These are phyloP conservation scores for Trematosphaeria pertusa DNA, from an alignment of 2,329 filamentous ascomycete genomes.

Conservation along the genomic window DNA sequence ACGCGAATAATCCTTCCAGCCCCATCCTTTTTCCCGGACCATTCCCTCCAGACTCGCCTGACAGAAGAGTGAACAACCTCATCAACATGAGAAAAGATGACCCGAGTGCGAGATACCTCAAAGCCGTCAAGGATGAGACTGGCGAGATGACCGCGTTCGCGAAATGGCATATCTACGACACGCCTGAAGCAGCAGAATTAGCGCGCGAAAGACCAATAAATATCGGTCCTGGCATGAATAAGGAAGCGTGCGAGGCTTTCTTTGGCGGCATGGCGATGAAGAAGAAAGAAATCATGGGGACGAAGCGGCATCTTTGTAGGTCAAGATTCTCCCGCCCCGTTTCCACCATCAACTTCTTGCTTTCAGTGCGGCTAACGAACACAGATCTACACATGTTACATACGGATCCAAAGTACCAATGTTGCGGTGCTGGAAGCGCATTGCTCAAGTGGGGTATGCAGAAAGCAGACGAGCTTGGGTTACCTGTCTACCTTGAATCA, in stretches of 20 bases:
- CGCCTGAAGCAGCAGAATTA: conserved; percentile 16
- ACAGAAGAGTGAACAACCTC: conserved; percentile 14
- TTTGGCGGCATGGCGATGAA: conserved; percentile 24
- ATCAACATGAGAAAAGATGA: conserved; percentile 20
- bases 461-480: conserved; percentile 31
- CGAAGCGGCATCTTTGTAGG: conserved; percentile 35
- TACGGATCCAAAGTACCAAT: conserved; percentile 33
- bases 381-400: conserved; percentile 38
- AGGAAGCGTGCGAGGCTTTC: conserved; percentile 32
- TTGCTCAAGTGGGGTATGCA: conserved; percentile 30
- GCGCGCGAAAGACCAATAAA: conserved; percentile 17
- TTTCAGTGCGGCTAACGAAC: background rate
- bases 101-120: conserved; percentile 20
- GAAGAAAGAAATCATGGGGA: conserved; percentile 30
- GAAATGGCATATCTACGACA: conserved; percentile 39
- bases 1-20: conserved; percentile 21
- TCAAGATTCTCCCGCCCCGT: no score
- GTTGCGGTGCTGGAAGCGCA: conserved; percentile 30
- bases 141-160: conserved; percentile 36
- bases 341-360: background rate
- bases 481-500: conserved; percentile 36
- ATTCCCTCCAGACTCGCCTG: conserved; percentile 20
- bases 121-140: conserved; percentile 33
- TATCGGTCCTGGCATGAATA: conserved; percentile 26
- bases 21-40: conserved; percentile 36